Base-by-base conservation (phyloP, 768 basidiomycete species). In the Tylopilus vinaceipallidus region DNA sequence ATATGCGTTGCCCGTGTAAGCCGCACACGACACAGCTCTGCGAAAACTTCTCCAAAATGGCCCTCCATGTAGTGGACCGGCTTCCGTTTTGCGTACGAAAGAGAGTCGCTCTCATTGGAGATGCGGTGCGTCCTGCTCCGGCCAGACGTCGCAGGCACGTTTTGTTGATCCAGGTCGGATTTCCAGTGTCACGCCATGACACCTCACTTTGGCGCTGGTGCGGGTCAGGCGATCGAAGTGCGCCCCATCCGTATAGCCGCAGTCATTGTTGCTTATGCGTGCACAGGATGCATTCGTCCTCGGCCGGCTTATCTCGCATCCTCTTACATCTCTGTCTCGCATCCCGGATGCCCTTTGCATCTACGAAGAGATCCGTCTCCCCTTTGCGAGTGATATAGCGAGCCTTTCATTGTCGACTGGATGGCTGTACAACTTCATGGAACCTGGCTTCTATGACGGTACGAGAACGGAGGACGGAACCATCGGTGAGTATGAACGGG, bases 71-170 rank as follows among this genome's bases (percentile, higher is more conserved):
- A 23, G 57, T 81, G 29, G 68, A 68, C 12, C 68, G 69, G 5
- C 62, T 81, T 9, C 68, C 72, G 0, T 68, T 66, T 4, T 78
- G 68, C 39, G 68, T 71, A 3, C 61, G 56, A 16, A 70, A 70
- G 11, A 63, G 69, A 8, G 73, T 80, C 0, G 73, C 72, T 5
- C 66, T 83, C 8, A 60, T 76, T 3, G 80, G 79, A 6, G 81
- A 83, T 54, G 73, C 81, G 14, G 75, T 76, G 42, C 39, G 71
- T 50, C 19, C 23, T 13, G 7, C 37, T 45, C 8, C 7, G 12
- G 6, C 12, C 27, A 4, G 3, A 5, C 9, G 11, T 30, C 12
- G 23, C 11, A 10, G 16, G 6, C 11, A n/a, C 29, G 12, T n/a
- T 24, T 2, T 10, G 16, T 27, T 45, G 27, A 49, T 20, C 6